A percentile compares a stretch with the other conserved stretches of the same genome.
Conservation (phyloP, 768 basidiomycete species). For the Lepiota brunneoincarnata region DNA sequence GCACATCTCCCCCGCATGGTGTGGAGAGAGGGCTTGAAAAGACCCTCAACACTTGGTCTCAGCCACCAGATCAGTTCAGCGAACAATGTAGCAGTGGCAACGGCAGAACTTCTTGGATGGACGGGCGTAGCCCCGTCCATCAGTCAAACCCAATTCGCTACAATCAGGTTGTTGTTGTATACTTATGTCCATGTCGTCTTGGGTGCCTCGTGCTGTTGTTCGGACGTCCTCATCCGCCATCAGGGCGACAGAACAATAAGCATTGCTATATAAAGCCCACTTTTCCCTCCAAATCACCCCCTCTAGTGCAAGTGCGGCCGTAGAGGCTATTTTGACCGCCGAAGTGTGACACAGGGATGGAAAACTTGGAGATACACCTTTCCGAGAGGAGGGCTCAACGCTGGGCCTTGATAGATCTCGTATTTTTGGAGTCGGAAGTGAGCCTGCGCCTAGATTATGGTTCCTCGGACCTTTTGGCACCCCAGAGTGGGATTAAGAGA, state of each 20-base stretch:
- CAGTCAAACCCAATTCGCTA: conserved; percentile 11
- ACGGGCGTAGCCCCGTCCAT: conserved; percentile 7
- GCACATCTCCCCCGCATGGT: not conserved
- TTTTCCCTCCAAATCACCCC: not conserved
- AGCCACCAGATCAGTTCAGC: conserved; percentile 1
- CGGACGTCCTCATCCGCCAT: conserved; percentile 9
- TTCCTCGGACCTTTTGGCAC: conserved; percentile 7
- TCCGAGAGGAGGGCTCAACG: conserved; percentile 8
- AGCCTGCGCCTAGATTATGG: not conserved
- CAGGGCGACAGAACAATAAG: conserved; percentile 9
- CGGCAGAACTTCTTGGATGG: not conserved
- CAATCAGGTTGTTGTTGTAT: conserved; percentile 3
- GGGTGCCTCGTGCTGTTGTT: conserved; percentile 7
- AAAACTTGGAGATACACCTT: not conserved
- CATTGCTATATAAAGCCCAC: not conserved
- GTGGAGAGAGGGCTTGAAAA: not conserved
- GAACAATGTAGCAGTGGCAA: conserved; percentile 3
- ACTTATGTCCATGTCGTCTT: not conserved
- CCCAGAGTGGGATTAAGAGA: conserved; percentile 6
- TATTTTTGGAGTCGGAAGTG: conserved; percentile 10
- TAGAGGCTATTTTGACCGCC: not conserved
- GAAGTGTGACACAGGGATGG: conserved; percentile 11
- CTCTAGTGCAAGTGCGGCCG: not conserved
- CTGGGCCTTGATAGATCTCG: conserved; percentile 9
- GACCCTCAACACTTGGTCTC: not conserved